Evolutionary conservation across 345 rosid species (phyloP), one percentile per base, ranked within the genome.

Genomic region (Alliaria petiolata): DNA sequence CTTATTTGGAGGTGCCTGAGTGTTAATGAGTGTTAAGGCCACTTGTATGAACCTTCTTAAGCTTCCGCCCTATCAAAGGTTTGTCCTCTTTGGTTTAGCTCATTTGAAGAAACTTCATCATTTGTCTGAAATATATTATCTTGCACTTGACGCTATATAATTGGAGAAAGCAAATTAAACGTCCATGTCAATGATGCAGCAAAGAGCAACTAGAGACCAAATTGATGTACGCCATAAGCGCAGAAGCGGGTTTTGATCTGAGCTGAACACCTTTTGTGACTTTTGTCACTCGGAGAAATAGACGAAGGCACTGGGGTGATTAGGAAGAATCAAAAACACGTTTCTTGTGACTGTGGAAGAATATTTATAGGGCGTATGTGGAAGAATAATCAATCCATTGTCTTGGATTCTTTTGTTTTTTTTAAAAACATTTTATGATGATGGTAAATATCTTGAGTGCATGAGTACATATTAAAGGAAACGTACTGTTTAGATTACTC

Each of bases 11-110:
- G n/a, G n/a, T n/a, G n/a, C n/a, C n/a, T n/a, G n/a, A n/a, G n/a
- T n/a, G n/a, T n/a, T n/a, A n/a, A n/a, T n/a, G n/a, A n/a, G n/a
- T n/a, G n/a, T n/a, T n/a, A n/a, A n/a, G 42, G 99, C 97, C 54
- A 95, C 99, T 70, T 95, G 99, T 71, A 95, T 95, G 99, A 95
- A 95, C 81, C 95, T 91, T 80, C 88, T 95, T 20, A 95, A 95
- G 86, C 99, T 95, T 83, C 99, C 99, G 10, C 97, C 99, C 9
- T 95, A 95, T 68, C 79, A 89, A 82, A 95, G 99, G 97, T 95
- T n/a, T n/a, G n/a, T n/a, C n/a, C 7, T 22, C 15, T 31, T 58
- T 66, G 62, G 49, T 7, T 25, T 25, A 57, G 28, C 45, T 35
- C 12, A 52, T 28, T 49, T 9, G 1, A 22, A 20, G 19, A 40